Evolutionary conservation across 75 land plant species (phyloP).

Genomic region (Larix kaempferi): DNA sequence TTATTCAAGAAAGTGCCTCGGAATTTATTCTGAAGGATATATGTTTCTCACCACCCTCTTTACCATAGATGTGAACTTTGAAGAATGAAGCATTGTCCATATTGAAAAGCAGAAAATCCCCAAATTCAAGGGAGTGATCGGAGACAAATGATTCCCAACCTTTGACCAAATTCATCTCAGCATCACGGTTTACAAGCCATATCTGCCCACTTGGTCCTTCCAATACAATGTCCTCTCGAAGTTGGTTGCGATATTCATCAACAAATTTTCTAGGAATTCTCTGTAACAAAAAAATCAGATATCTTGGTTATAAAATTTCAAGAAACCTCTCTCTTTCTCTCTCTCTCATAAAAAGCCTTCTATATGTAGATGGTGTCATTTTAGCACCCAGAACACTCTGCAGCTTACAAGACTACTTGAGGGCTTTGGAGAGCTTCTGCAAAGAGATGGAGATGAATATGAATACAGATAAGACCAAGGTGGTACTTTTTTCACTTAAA

Average conservation of each 20-base stretch:
- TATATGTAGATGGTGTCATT: too few species aligned
- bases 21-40: not conserved
- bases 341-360: too few species aligned
- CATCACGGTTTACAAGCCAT: conserved; percentile 1
- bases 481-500: too few species aligned
- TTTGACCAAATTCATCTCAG: conserved; percentile 4
- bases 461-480: too few species aligned
- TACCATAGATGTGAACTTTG: not conserved
- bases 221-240: not conserved
- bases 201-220: conserved; percentile 10
- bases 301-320: not conserved
- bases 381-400: too few species aligned
- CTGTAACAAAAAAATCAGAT: not conserved
- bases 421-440: too few species aligned
- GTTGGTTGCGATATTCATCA: not conserved
- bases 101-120: not conserved
- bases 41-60: not conserved
- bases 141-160: conserved; percentile 4
- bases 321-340: too few species aligned
- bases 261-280: conserved; percentile 1
- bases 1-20: not conserved
- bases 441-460: too few species aligned
- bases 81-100: not conserved
- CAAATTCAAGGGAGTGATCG: not conserved
- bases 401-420: too few species aligned